These are phyloP conservation scores for Dictyostelium firmibasis DNA, from an alignment of 78 protist species.

Conservation along the genomic window DNA sequence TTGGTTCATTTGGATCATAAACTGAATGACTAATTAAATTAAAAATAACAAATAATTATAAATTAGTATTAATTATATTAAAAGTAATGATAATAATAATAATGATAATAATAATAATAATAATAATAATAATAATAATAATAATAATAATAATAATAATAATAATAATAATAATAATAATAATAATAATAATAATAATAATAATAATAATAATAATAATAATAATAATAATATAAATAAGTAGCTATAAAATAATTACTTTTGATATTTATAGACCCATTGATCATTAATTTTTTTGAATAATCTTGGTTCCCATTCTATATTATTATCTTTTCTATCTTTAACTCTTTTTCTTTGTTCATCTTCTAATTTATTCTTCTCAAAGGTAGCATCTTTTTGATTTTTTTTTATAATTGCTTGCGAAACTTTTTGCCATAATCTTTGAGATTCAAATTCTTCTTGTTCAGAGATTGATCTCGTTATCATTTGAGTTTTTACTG, in stretches of 20 bases:
- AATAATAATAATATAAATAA: too few species aligned
- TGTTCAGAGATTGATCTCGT: conserved; percentile 39
- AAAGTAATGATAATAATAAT: background rate
- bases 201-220: too few species aligned
- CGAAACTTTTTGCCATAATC: conserved; percentile 85
- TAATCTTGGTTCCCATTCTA: conserved; percentile 68
- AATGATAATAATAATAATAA: too few species aligned
- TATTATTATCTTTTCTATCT: conserved; percentile 49
- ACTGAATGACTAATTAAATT: background rate
- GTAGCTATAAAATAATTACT: conserved; percentile 46
- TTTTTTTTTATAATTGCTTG: conserved; percentile 73
- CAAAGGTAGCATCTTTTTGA: conserved; percentile 87
- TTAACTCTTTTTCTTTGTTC: conserved; percentile 71
- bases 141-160: too few species aligned
- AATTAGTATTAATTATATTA: background rate
- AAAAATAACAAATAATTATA: too few species aligned
- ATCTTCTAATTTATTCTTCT: conserved; percentile 77
- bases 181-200: too few species aligned
- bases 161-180: too few species aligned
- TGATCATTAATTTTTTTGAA: conserved; percentile 63
- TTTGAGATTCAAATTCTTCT: conserved; percentile 61
- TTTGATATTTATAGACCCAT: conserved; percentile 78
- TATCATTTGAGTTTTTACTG: conserved; percentile 8
- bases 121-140: too few species aligned
- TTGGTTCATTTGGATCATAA: conserved; percentile 38